A percentile compares a stretch with the other conserved stretches of the same genome.
phyloP scores from a whole-genome alignment of 192 early-diverging fungal genomes.

The Chytriomyces sp. region DNA sequence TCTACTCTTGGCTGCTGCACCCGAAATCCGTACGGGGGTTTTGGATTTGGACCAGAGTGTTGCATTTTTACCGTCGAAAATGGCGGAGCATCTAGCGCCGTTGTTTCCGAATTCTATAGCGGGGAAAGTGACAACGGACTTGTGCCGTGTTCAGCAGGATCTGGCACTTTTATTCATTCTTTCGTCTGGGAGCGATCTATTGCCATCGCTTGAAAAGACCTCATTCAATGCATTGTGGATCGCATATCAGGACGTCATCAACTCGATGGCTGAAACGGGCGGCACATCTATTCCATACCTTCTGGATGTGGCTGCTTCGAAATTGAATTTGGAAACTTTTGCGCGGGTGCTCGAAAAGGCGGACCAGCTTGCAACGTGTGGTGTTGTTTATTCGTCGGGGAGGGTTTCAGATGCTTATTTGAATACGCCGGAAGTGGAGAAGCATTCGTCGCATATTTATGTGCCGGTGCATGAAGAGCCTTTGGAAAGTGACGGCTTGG shows the following conservation, averaged over 20 bases:
- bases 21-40: background rate
- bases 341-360: background rate
- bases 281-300: background rate
- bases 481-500: no score
- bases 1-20: background rate
- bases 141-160: conserved; percentile 6
- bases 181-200: conserved; percentile 6
- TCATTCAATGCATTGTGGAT: background rate
- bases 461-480: background rate
- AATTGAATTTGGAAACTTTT: background rate
- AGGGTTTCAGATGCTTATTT: background rate
- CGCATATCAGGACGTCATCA: background rate
- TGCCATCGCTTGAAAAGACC: background rate
- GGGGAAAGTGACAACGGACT: background rate
- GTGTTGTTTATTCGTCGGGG: background rate
- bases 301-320: no score
- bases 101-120: background rate
- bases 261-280: background rate
- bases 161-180: background rate
- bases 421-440: background rate
- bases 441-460: background rate
- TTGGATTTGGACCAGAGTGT: conserved; percentile 12
- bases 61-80: background rate
- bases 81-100: background rate
- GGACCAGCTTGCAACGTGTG: background rate